Conservation (phyloP, 345 rosid genomes). For the Bretschneidera sinensis region DNA sequence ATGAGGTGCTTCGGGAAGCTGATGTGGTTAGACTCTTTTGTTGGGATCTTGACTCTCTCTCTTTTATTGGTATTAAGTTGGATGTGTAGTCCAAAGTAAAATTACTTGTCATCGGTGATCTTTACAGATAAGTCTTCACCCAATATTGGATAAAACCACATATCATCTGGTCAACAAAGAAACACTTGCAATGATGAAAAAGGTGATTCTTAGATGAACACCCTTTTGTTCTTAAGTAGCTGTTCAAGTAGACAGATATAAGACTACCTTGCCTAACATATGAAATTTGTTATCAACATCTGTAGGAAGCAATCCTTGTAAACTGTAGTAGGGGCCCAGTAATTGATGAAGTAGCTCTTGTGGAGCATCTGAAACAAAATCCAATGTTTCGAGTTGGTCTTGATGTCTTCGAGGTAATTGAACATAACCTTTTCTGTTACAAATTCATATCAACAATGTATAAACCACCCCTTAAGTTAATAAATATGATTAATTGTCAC, state of each 20-base stretch:
- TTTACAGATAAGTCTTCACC: constrained; percentile 93
- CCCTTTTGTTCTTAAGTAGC: neutral
- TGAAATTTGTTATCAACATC: neutral
- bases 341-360: constrained; percentile 87
- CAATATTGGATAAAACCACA: constrained; percentile 86
- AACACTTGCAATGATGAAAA: constrained; percentile 86
- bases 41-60: neutral
- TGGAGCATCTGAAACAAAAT: constrained; percentile 76
- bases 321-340: constrained; percentile 98
- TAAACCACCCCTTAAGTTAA: neutral
- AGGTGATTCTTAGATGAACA: constrained; percentile 38
- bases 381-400: constrained; percentile 98
- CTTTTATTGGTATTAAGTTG: neutral
- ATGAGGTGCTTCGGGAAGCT: constrained; percentile 85
- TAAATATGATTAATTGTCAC: too few relatives aligned
- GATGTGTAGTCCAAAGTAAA: constrained; percentile 10
- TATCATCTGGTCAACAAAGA: constrained; percentile 93
- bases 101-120: constrained; percentile 9
- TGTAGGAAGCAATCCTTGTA: constrained; percentile 88
- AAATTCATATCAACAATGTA: neutral
- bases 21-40: constrained; percentile 55
- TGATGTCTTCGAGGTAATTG: constrained; percentile 89
- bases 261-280: constrained; percentile 3
- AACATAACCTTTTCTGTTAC: neutral
- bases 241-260: neutral